These are phyloP conservation scores for Chrysanthemum makinoi DNA, from an alignment of 129 eudicot genomes.

Conservation along the genomic window DNA sequence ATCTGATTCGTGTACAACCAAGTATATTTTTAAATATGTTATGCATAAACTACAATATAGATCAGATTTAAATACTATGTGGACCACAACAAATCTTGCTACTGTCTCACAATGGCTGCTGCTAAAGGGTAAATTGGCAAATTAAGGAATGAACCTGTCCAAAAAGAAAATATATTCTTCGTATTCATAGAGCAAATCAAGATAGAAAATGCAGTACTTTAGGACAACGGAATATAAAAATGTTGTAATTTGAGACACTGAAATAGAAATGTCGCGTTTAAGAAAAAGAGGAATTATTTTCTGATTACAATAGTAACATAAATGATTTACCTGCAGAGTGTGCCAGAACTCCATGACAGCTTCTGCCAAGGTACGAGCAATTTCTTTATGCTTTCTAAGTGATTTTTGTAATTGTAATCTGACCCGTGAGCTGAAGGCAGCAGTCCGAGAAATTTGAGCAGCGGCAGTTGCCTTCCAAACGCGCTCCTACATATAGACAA, in stretches of 20 bases:
- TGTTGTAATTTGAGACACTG: no score
- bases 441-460: constrained; percentile 60
- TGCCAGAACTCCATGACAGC: constrained; percentile 91
- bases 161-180: no score
- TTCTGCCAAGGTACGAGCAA: constrained; percentile 63
- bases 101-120: no score
- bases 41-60: not conserved
- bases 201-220: no score
- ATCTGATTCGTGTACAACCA: not conserved
- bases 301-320: not conserved
- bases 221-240: no score
- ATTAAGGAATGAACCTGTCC: no score
- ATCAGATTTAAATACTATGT: not conserved
- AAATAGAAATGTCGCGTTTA: no score
- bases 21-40: not conserved
- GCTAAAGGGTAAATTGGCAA: no score
- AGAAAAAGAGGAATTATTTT: no score
- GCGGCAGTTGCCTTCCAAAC: constrained; percentile 85
- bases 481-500: constrained; percentile 59
- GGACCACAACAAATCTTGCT: no score
- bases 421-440: constrained; percentile 49
- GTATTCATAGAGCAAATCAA: no score
- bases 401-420: constrained; percentile 45
- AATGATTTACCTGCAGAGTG: constrained; percentile 47
- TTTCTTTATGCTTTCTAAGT: constrained; percentile 46